A percentile compares a stretch with the other conserved stretches of the same genome.
These are phyloP conservation scores for Primulina huaijiensis DNA, from an alignment of 257 asterid genomes.

Conservation along the genomic window DNA sequence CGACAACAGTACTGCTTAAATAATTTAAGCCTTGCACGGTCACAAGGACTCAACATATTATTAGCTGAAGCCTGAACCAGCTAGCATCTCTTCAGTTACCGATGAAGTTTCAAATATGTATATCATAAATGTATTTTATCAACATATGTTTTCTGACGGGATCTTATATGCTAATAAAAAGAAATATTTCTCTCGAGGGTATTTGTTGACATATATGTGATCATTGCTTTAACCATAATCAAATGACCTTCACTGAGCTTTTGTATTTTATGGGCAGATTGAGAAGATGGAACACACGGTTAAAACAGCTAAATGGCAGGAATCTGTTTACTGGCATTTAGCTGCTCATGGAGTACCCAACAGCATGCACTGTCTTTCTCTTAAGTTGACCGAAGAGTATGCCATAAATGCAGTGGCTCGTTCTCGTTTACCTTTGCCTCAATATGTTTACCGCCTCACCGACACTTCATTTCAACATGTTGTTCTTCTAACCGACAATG, in stretches of 20 bases:
- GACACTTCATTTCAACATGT: constrained; percentile 64
- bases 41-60: neutral
- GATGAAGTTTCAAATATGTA: neutral
- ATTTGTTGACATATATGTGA: neutral
- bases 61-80: neutral
- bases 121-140: too few species aligned
- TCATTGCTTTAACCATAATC: neutral
- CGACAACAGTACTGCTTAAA: neutral
- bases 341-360: constrained; percentile 76
- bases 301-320: constrained; percentile 55
- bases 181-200: neutral
- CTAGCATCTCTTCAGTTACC: neutral
- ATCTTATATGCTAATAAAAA: neutral
- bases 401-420: constrained; percentile 74
- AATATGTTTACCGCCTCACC: constrained; percentile 53
- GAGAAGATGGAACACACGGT: constrained; percentile 60
- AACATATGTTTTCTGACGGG: neutral
- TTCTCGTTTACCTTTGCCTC: constrained; percentile 66
- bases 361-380: constrained; percentile 74
- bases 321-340: constrained; percentile 71
- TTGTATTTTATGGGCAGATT: constrained; percentile 38
- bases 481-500: constrained; percentile 80
- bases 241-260: neutral
- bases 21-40: too few species aligned
- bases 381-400: constrained; percentile 74